A percentile compares a stretch with the other conserved stretches of the same genome.
Conservation (phyloP, 2,329 filamentous ascomycete species). For the Diplodia scrobiculata region DNA sequence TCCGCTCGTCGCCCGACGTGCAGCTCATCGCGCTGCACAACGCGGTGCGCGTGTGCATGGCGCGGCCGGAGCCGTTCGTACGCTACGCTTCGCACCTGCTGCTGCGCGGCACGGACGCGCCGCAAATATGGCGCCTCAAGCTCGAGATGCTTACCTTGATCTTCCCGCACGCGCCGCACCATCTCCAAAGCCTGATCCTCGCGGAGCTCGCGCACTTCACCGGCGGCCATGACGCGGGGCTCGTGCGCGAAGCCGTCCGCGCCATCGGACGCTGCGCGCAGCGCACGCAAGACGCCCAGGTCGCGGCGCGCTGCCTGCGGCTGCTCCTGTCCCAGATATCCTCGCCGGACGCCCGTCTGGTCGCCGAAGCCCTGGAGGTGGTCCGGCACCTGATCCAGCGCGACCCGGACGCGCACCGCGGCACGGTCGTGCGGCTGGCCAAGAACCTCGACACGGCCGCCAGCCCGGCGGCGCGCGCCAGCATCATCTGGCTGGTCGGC, state of each 20-base stretch:
- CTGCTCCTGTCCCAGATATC: constrained; percentile 85
- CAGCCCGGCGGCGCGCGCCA: constrained; percentile 84
- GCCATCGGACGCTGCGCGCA: constrained; percentile 94
- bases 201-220: constrained; percentile 96
- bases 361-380: constrained; percentile 90
- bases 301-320: constrained; percentile 76
- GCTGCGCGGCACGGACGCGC: constrained; percentile 74
- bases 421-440: constrained; percentile 84
- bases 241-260: constrained; percentile 85
- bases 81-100: constrained; percentile 89
- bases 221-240: constrained; percentile 68
- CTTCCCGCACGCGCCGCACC: constrained; percentile 76
- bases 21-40: constrained; percentile 90
- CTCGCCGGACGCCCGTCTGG: constrained; percentile 81
- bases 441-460: constrained; percentile 88
- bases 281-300: constrained; percentile 60
- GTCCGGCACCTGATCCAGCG: constrained; percentile 95
- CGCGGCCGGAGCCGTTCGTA: constrained; percentile 76
- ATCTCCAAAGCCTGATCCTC: constrained; percentile 81
- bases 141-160: constrained; percentile 87
- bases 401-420: constrained; percentile 75
- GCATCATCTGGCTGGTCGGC: constrained; percentile 95
- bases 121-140: constrained; percentile 86
- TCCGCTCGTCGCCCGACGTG: constrained; percentile 82
- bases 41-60: constrained; percentile 86